Percentiles rank a stretch among this genome's conserved stretches.
Conservation (phyloP, 371 early-diverging fungal genomes). For the Dentiscutata heterogama region DNA sequence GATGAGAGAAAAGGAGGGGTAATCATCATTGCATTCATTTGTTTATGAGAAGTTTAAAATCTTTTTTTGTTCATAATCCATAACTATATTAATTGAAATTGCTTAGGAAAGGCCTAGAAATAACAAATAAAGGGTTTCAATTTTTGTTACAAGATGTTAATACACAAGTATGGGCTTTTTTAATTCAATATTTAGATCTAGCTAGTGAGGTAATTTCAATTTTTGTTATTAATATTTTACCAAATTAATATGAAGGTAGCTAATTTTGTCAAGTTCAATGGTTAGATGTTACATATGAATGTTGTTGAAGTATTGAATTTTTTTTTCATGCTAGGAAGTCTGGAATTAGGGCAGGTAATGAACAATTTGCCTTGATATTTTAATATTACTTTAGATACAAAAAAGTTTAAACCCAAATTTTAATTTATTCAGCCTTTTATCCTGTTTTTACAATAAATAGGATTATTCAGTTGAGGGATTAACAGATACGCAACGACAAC, state of each 20-base stretch:
- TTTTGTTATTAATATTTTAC: background rate
- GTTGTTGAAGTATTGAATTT: slow-evolving; percentile 93
- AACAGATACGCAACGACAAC: slow-evolving; percentile 83
- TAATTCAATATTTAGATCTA: slow-evolving; percentile 92
- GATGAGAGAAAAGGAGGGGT: slow-evolving; percentile 71
- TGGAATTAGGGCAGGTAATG: slow-evolving; percentile 87
- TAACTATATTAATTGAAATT: no score
- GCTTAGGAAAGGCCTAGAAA: slow-evolving; percentile 55
- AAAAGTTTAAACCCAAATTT: no score
- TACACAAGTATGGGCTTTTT: slow-evolving; percentile 95
- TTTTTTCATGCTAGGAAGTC: slow-evolving; percentile 89
- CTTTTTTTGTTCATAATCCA: no score
- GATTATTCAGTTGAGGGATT: slow-evolving; percentile 88
- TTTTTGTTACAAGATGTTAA: slow-evolving; percentile 94
- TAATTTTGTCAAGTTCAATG: background rate
- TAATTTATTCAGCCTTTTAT: background rate
- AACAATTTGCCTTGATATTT: background rate
- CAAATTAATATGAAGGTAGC: background rate
- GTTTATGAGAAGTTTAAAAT: background rate
- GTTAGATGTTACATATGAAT: slow-evolving; percentile 83
- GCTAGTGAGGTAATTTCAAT: slow-evolving; percentile 66
- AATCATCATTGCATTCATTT: slow-evolving; percentile 23
- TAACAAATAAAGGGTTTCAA: slow-evolving; percentile 97
- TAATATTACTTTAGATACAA: background rate
- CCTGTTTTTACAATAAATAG: slow-evolving; percentile 48